Evolutionary conservation across 768 basidiomycete genomes (phyloP).

Genomic region (Amanita subjunquillea): DNA sequence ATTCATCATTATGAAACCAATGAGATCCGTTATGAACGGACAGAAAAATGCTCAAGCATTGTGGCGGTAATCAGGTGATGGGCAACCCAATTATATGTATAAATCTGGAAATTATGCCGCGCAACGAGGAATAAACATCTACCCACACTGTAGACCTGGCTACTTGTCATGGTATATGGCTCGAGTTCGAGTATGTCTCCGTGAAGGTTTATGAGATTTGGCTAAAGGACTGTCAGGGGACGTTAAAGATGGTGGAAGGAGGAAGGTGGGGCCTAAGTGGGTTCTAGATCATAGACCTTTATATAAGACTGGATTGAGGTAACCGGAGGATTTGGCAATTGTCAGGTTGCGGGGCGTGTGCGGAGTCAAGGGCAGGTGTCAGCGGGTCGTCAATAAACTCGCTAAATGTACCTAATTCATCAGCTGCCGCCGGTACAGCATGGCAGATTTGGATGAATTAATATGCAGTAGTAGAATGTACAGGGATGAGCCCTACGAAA

Average conservation of each 20-base stretch:
- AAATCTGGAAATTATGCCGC: not conserved
- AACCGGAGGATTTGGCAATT: constrained; percentile 15
- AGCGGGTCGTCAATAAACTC: constrained; percentile 6
- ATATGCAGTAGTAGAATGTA: not conserved
- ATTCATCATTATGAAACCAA: not conserved
- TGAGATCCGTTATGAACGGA: constrained; percentile 3
- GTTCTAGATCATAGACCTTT: constrained; percentile 16
- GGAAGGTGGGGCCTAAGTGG: constrained; percentile 9
- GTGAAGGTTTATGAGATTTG: not conserved
- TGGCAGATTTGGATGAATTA: not conserved
- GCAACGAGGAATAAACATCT: not conserved
- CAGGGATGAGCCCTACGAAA: not conserved
- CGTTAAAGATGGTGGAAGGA: constrained; percentile 8
- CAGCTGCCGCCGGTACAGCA: constrained; percentile 3
- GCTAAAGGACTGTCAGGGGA: not conserved
- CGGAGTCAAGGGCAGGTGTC: constrained; percentile 2
- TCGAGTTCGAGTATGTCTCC: not conserved
- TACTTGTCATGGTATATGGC: constrained; percentile 14
- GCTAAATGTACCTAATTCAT: constrained; percentile 1
- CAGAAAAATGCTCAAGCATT: constrained; percentile 3
- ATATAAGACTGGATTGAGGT: constrained; percentile 16
- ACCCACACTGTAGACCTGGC: constrained; percentile 20
- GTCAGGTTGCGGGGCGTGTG: constrained; percentile 12
- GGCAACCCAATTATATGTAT: not conserved
- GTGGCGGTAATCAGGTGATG: not conserved